Evolutionary conservation across 108 stramenopile species (phyloP).

Genomic region (Schizochytrium sp.): DNA sequence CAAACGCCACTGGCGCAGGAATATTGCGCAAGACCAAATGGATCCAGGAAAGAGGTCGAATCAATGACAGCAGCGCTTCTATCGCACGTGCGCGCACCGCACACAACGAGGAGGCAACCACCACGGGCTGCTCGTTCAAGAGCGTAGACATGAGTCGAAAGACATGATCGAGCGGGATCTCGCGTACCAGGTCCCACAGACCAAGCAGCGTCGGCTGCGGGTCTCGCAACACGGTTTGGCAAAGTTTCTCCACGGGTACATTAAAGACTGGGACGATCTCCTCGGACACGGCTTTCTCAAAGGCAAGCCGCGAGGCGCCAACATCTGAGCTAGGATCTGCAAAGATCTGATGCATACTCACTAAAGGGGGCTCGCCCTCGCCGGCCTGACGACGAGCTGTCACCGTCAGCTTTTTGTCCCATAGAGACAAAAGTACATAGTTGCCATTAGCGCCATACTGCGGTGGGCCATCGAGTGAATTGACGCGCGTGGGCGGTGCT

Average conservation of each 20-base stretch:
- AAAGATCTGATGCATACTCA: not conserved
- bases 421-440: not conserved
- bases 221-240: not conserved
- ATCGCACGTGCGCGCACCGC: conserved; percentile 5
- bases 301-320: not conserved
- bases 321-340: no score
- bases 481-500: not conserved
- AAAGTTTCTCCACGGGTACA: not conserved
- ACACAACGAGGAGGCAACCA: not conserved
- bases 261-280: not conserved
- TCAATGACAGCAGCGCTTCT: not conserved
- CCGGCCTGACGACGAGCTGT: not conserved
- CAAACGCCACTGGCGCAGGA: not conserved
- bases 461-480: not conserved
- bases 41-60: not conserved
- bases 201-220: not conserved
- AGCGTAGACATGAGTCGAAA: not conserved
- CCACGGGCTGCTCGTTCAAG: not conserved
- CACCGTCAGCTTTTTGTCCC: not conserved
- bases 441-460: not conserved
- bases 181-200: not conserved
- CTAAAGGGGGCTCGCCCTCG: not conserved
- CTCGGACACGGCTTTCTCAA: not conserved
- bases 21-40: not conserved
- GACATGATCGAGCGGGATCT: not conserved